Evolutionary conservation across 768 basidiomycete genomes (phyloP), one percentile per base, ranked within the genome.

Genomic region (Phylloporus arenicola): DNA sequence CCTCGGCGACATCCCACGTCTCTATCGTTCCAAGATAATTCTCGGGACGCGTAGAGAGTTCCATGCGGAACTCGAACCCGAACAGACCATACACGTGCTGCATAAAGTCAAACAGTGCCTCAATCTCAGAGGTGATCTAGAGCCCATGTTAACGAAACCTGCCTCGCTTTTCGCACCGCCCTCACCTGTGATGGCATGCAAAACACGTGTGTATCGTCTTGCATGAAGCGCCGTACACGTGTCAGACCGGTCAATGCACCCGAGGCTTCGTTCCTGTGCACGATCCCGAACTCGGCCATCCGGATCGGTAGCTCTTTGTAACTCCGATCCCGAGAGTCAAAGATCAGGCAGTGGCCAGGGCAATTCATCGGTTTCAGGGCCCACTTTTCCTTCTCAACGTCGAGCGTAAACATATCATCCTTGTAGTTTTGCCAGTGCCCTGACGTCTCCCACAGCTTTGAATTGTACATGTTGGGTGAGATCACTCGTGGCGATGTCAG

Each of bases 291-390:
- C 65, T 99, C 96, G 6, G 95, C 95, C 88, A 97, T 92, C 24
- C 96, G 84, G 57, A 99, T 84, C 8, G 96, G 96, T 13, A 98
- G 78, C 68, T 99, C 96, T 66, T 85, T 88, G 74, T 98, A 97
- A 53, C 83, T 86, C 55, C 96, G 83, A 68, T 96, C 94, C 51
- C 90, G 79, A 22, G 89, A 87, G 70, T 92, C 95, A 64, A 98
- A 99, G 59, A 99, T 90, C 44, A 98, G 69, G 68, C 90, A 93
- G 67, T 98, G 96, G 6, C 94, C 94, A 0, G 90, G 96, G 73
- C 96, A 98, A 70, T 99, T 99, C 96, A 99, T 99, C 17, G 96
- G 96, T 72, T 98, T 96, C 52, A 98, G 77, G 0, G 80, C 95
- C 82, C 92, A 99, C 63, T 81, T 81, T 72, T 97, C 93, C 73